Evolutionary conservation across 805 yeast genomes (phyloP).

Genomic region (Tetrapisispora taiwanensis): DNA sequence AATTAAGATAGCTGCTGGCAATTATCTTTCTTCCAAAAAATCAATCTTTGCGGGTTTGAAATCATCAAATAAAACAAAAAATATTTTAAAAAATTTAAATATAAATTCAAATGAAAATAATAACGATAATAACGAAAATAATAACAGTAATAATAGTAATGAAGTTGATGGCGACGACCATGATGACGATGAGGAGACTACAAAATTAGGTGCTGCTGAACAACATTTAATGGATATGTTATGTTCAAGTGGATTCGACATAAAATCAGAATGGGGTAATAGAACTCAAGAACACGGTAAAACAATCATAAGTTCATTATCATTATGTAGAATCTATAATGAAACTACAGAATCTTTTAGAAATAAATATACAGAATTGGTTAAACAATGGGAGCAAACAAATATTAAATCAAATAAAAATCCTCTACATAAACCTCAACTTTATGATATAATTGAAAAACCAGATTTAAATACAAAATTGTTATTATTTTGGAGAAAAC

Average conservation of each 20-base stretch:
- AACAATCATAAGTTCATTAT: conserved; percentile 74
- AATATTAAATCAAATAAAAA: conserved; percentile 1
- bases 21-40: conserved; percentile 44
- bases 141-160: not conserved
- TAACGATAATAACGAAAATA: not conserved
- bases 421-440: conserved; percentile 23
- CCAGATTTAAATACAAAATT: conserved; percentile 46
- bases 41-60: conserved; percentile 69
- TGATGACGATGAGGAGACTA: conserved; percentile 32
- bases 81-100: not conserved
- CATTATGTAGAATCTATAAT: conserved; percentile 33
- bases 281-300: conserved; percentile 80
- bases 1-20: conserved; percentile 66
- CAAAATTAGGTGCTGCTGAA: conserved; percentile 75
- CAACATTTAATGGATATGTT: conserved; percentile 92
- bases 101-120: not conserved
- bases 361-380: conserved; percentile 10
- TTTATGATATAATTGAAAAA: conserved; percentile 22
- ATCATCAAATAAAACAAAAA: conserved; percentile 26
- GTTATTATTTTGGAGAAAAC: conserved; percentile 89
- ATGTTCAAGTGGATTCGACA: conserved; percentile 73
- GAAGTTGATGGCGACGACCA: no score
- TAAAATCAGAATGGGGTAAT: conserved; percentile 72
- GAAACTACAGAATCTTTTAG: conserved; percentile 29
- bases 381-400: conserved; percentile 16